phyloP scores from a whole-genome alignment of 2,329 filamentous ascomycete species.

The Aspergillus candidus region DNA sequence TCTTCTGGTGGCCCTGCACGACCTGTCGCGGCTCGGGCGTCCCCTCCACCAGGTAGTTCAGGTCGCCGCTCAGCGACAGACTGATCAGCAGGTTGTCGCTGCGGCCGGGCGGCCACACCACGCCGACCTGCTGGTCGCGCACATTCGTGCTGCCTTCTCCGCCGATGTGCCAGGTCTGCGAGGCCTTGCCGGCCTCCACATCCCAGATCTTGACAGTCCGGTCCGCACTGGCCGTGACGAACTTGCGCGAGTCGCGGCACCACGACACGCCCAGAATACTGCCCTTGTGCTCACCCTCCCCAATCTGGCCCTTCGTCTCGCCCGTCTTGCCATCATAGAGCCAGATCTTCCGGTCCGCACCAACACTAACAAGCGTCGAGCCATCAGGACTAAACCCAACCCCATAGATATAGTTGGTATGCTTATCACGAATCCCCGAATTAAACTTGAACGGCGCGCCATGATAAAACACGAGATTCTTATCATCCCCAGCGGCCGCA shows the following conservation, averaged over 20 bases:
- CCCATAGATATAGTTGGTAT: slow-evolving; percentile 84
- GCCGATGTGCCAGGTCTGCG: slow-evolving; percentile 81
- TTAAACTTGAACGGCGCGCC: slow-evolving; percentile 96
- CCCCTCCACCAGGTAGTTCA: slow-evolving; percentile 79
- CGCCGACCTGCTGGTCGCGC: slow-evolving; percentile 84
- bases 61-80: slow-evolving; percentile 77
- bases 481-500: slow-evolving; percentile 86
- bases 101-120: slow-evolving; percentile 79
- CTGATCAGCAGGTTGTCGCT: slow-evolving; percentile 85
- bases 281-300: slow-evolving; percentile 72
- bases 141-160: slow-evolving; percentile 65
- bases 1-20: slow-evolving; percentile 85
- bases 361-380: slow-evolving; percentile 72
- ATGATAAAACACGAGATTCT: slow-evolving; percentile 83
- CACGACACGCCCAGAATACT: slow-evolving; percentile 91
- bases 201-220: slow-evolving; percentile 96
- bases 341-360: slow-evolving; percentile 87
- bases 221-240: slow-evolving; percentile 89
- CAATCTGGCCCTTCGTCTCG: slow-evolving; percentile 67
- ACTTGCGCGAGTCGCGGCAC: slow-evolving; percentile 75
- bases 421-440: slow-evolving; percentile 68
- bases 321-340: slow-evolving; percentile 96
- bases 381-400: slow-evolving; percentile 89
- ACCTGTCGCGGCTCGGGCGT: slow-evolving; percentile 62
- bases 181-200: slow-evolving; percentile 66